These are phyloP conservation scores for Pseudonitzschia pungens DNA, from an alignment of 108 stramenopile genomes.

Conservation along the genomic window DNA sequence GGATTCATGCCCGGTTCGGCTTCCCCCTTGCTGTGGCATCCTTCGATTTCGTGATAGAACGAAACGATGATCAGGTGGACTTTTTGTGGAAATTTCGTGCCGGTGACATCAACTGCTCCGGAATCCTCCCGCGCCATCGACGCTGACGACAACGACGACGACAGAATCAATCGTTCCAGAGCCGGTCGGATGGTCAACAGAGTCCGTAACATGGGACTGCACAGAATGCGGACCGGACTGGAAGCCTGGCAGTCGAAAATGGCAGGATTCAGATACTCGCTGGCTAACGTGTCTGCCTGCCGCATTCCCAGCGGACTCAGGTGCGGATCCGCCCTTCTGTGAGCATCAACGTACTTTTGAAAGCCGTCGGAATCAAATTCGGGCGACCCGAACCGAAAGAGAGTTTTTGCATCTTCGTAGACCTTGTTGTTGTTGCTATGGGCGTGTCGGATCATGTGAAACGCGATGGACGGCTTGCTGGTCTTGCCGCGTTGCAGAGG, in stretches of 20 bases:
- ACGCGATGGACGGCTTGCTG: slow-evolving; percentile 42
- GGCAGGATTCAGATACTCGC: slow-evolving; percentile 51
- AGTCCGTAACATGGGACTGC: slow-evolving; percentile 74
- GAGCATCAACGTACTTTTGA: slow-evolving; percentile 59
- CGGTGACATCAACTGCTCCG: not conserved
- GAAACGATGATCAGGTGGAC: slow-evolving; percentile 51
- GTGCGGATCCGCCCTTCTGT: slow-evolving; percentile 59
- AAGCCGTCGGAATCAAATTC: slow-evolving; percentile 67
- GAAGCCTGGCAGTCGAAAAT: slow-evolving; percentile 61
- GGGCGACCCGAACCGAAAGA: slow-evolving; percentile 48
- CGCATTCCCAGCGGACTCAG: slow-evolving; percentile 45
- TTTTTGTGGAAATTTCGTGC: not conserved
- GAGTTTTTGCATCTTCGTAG: slow-evolving; percentile 20
- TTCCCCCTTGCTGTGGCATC: slow-evolving; percentile 61
- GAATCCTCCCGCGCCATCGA: not conserved
- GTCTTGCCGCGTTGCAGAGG: not conserved
- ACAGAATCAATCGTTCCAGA: slow-evolving; percentile 33
- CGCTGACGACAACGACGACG: not conserved
- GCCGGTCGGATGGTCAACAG: slow-evolving; percentile 67
- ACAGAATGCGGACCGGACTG: slow-evolving; percentile 56
- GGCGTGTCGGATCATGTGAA: slow-evolving; percentile 70
- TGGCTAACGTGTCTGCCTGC: slow-evolving; percentile 55
- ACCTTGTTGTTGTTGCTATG: slow-evolving; percentile 46
- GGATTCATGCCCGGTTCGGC: slow-evolving; percentile 71
- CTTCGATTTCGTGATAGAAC: slow-evolving; percentile 73